Base-by-base conservation (phyloP, 768 basidiomycete genomes). In the Boletus coccyginus region DNA sequence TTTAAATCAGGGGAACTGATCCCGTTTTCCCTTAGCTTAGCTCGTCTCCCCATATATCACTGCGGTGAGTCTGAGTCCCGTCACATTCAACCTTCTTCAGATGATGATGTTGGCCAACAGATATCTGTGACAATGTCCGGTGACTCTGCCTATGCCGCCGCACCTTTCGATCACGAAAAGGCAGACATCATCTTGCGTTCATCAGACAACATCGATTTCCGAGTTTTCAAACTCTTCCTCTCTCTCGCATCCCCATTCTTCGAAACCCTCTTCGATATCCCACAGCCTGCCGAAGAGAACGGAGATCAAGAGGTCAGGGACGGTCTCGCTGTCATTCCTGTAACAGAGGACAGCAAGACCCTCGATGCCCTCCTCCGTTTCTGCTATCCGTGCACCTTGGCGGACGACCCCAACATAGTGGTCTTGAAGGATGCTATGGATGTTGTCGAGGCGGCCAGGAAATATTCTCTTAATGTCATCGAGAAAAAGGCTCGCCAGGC, bases 211-310 rank as follows among this genome's bases (percentile, higher is more conserved):
- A n/a, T n/a, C n/a, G n/a, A n/a, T n/a, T n/a, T n/a, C n/a, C n/a
- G n/a, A n/a, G n/a, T n/a, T n/a, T 55, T 55, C 41, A 55, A 21
- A 13, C 53, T 64, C 19, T 67, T 74, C 38, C 68, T 74, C 17
- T 61, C 65, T 14, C 62, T 69, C 59, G 52, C 53, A 14, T 55
- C 55, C 32, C 52, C 71, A 0, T 62, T 74, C 46, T 77, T 75
- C 43, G 56, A 65, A 33, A 55, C 62, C 14, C 69, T 77, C 60
- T 71, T 76, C 46, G 50, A 56, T 17, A 53, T 71, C 2, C 68
- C 69, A 1, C 67, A 73, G 45, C 59, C 69, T 2, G n/a, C 38
- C 5, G 32, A 58, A 41, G 58, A 13, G 8, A 43, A 11, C 7
- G 36, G 41, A 9, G 58, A 60, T 14, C 60, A 56, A 42, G 60